Evolutionary conservation across 371 early-diverging fungal species (phyloP).

Genomic region (Rhizopus arrhizus): DNA sequence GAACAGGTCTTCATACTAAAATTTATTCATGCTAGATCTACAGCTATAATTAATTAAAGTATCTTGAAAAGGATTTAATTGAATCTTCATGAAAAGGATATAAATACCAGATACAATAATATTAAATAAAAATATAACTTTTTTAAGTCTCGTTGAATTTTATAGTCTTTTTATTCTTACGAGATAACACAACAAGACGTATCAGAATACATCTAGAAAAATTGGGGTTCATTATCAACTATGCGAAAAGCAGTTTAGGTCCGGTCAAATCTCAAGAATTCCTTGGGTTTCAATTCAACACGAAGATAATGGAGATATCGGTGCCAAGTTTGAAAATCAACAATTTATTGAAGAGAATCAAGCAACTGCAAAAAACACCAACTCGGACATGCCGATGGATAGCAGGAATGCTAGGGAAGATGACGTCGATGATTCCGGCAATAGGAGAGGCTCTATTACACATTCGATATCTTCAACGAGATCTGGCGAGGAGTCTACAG

Average conservation of each 20-base stretch:
- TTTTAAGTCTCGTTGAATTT: slow-evolving; percentile 8
- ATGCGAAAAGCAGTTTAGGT: slow-evolving; percentile 10
- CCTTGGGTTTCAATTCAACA: slow-evolving; percentile 16
- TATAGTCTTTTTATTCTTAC: slow-evolving; percentile 17
- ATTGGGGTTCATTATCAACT: slow-evolving; percentile 21
- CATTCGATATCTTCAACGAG: background rate
- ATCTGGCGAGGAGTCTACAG: slow-evolving; percentile 6
- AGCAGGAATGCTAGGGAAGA: slow-evolving; percentile 17
- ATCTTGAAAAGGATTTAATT: no score
- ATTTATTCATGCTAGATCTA: no score
- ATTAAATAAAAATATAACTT: no score
- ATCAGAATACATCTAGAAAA: slow-evolving; percentile 4
- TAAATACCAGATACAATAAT: no score
- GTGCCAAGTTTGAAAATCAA: slow-evolving; percentile 3
- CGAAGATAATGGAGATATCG: slow-evolving; percentile 10
- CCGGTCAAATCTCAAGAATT: slow-evolving; percentile 16
- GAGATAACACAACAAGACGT: slow-evolving; percentile 1
- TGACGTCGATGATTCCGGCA: slow-evolving; percentile 17
- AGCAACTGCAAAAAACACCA: background rate
- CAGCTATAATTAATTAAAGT: no score
- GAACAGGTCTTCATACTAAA: no score
- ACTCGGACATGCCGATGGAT: slow-evolving; percentile 8
- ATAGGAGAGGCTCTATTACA: no score
- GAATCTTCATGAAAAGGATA: no score
- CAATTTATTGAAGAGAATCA: slow-evolving; percentile 10